phyloP scores from a whole-genome alignment of 176 grass and related monocot genomes.

The Oropetium thomaeum region DNA sequence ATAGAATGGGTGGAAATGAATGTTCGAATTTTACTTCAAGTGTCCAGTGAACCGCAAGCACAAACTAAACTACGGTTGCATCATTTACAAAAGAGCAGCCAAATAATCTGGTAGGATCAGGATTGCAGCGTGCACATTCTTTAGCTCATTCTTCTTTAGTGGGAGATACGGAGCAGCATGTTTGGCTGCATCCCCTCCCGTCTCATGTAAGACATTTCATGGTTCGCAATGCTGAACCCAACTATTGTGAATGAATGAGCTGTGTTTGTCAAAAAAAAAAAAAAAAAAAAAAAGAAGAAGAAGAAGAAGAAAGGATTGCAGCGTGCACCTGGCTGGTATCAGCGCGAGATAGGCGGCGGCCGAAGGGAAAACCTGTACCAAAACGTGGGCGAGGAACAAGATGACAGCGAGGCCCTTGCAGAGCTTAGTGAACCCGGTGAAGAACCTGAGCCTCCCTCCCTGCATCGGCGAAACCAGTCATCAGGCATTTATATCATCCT shows the following conservation, averaged over 20 bases:
- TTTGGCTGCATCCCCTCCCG: no score
- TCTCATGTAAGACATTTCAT: no score
- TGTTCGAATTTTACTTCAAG: not conserved
- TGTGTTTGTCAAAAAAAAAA: no score
- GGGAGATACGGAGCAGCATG: no score
- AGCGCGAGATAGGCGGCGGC: slow-evolving; percentile 58
- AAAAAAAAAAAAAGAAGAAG: no score
- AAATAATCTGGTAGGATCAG: not conserved
- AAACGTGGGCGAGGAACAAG: slow-evolving; percentile 58
- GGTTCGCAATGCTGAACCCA: no score
- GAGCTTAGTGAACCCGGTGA: slow-evolving; percentile 72
- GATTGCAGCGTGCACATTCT: slow-evolving; percentile 34
- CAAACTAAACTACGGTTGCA: not conserved
- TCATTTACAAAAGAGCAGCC: not conserved
- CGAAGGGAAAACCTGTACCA: slow-evolving; percentile 66
- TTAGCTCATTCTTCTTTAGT: no score
- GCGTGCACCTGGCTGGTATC: slow-evolving; percentile 74
- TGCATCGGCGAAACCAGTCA: slow-evolving; percentile 31
- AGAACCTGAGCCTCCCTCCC: slow-evolving; percentile 52
- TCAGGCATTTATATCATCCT: not conserved
- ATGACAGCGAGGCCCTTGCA: slow-evolving; percentile 81
- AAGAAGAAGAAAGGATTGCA: no score
- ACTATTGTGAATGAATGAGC: no score
- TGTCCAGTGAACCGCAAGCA: not conserved
- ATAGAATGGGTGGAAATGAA: not conserved